These are phyloP conservation scores for Puccinia novopanici DNA, from an alignment of 1,284 basidiomycete species.

Conservation along the genomic window DNA sequence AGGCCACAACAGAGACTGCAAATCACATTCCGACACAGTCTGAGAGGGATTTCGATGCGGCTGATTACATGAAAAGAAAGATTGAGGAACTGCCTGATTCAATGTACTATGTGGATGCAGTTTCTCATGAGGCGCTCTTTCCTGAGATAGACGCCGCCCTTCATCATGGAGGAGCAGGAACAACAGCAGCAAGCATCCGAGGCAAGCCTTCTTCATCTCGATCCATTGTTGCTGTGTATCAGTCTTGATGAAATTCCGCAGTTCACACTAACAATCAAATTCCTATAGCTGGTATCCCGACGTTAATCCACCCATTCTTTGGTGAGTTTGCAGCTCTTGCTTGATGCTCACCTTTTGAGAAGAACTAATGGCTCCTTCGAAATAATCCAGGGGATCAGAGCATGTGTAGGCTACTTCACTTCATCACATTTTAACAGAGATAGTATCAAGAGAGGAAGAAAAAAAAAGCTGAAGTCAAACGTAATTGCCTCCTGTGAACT, in stretches of 20 bases:
- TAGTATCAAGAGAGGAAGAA: too few species aligned
- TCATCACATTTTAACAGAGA: too few species aligned
- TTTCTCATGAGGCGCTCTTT: slow-evolving; percentile 58
- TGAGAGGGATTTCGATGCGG: slow-evolving; percentile 11
- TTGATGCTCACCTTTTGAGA: too few species aligned
- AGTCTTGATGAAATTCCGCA: background rate
- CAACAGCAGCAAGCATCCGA: slow-evolving; percentile 56
- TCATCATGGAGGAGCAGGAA: slow-evolving; percentile 57
- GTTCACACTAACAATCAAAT: background rate
- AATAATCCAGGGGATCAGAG: slow-evolving; percentile 7
- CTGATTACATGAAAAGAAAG: slow-evolving; percentile 52
- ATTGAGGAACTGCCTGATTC: slow-evolving; percentile 52
- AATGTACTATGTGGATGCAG: slow-evolving; percentile 55
- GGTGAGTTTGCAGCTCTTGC: slow-evolving; percentile 60
- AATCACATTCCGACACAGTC: slow-evolving; percentile 48
- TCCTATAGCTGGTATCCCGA: slow-evolving; percentile 54
- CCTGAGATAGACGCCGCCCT: slow-evolving; percentile 56
- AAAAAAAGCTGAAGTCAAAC: too few species aligned
- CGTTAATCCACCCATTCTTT: slow-evolving; percentile 57
- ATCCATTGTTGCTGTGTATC: background rate
- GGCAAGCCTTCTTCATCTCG: background rate
- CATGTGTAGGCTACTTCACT: slow-evolving; percentile 79
- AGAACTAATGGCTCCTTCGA: too few species aligned
- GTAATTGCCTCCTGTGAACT: too few species aligned
- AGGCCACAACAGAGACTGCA: slow-evolving; percentile 50